Conservation (phyloP, 768 basidiomycete genomes). For the Pisolithus albus region DNA sequence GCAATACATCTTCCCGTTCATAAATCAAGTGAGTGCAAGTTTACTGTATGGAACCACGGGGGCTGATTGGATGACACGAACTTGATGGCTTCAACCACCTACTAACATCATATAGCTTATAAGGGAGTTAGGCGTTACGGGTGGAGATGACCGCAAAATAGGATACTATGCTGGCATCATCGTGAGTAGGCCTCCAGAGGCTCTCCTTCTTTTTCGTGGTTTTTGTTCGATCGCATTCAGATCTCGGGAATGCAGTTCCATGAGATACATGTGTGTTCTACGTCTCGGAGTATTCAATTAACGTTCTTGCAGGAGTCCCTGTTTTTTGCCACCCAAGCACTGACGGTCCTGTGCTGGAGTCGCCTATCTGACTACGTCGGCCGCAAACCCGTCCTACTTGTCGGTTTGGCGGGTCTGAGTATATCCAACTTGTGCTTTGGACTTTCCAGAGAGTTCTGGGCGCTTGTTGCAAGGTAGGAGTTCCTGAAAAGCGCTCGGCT, state of each 20-base stretch:
- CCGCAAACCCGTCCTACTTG: conserved; percentile 67
- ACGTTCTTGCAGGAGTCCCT: conserved; percentile 52
- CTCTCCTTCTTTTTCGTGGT: no score
- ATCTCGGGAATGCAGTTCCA: background rate
- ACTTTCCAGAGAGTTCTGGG: conserved; percentile 62
- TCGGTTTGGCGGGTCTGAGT: conserved; percentile 56
- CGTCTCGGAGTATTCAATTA: background rate
- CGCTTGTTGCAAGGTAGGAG: conserved; percentile 42
- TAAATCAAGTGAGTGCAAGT: conserved; percentile 41
- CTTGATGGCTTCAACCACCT: background rate
- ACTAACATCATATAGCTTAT: conserved; percentile 38
- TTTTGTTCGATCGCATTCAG: background rate
- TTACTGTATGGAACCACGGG: no score
- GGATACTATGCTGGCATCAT: conserved; percentile 62
- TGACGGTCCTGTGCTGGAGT: conserved; percentile 72
- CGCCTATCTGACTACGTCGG: conserved; percentile 65
- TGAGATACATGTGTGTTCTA: background rate
- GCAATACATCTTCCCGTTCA: conserved; percentile 56
- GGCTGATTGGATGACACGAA: background rate
- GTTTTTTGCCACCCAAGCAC: conserved; percentile 69
- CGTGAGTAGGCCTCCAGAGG: conserved; percentile 30
- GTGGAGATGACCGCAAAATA: conserved; percentile 55
- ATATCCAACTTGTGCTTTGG: conserved; percentile 72
- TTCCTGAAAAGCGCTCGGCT: no score
- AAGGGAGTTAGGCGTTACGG: conserved; percentile 55